A percentile compares a stretch with the other conserved stretches of the same genome.
Evolutionary conservation across 441 rosid genomes (phyloP).

Genomic region (Adansonia grandidieri): DNA sequence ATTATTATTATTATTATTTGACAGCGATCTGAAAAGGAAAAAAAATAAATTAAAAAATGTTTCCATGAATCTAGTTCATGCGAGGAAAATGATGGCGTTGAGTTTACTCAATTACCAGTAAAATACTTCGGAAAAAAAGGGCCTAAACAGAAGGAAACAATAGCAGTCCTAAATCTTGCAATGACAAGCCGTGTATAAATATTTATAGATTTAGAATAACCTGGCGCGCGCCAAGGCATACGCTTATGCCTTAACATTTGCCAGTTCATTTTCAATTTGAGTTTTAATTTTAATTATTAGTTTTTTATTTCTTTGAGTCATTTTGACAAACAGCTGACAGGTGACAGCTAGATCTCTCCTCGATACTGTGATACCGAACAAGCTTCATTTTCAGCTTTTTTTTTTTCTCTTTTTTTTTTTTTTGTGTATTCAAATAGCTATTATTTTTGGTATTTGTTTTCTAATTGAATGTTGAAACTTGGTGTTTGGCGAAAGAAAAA

Average conservation of each 20-base stretch:
- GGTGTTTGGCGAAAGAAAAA: constrained; percentile 16
- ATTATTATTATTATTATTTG: neutral
- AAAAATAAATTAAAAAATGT: neutral
- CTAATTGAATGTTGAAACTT: constrained; percentile 4
- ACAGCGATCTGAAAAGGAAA: neutral
- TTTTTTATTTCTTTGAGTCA: constrained; percentile 30
- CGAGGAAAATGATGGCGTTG: constrained; percentile 52
- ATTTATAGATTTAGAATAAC: neutral
- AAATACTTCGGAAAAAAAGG: neutral
- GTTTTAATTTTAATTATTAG: neutral
- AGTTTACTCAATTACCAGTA: constrained; percentile 46
- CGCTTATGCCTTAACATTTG: constrained; percentile 13
- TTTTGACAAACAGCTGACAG: constrained; percentile 38
- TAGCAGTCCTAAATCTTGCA: constrained; percentile 28
- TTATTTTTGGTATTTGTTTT: constrained; percentile 16
- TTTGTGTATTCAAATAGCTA: constrained; percentile 20
- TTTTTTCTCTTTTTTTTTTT: neutral
- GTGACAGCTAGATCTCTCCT: constrained; percentile 57
- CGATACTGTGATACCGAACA: constrained; percentile 30
- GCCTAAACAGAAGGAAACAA: constrained; percentile 22
- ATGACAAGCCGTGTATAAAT: neutral
- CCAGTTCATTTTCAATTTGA: constrained; percentile 44
- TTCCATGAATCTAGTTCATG: constrained; percentile 40
- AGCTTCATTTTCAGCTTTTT: constrained; percentile 19
- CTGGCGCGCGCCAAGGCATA: neutral